Conservation (phyloP, 768 basidiomycete genomes). For the Fibroporia radiculosa region DNA sequence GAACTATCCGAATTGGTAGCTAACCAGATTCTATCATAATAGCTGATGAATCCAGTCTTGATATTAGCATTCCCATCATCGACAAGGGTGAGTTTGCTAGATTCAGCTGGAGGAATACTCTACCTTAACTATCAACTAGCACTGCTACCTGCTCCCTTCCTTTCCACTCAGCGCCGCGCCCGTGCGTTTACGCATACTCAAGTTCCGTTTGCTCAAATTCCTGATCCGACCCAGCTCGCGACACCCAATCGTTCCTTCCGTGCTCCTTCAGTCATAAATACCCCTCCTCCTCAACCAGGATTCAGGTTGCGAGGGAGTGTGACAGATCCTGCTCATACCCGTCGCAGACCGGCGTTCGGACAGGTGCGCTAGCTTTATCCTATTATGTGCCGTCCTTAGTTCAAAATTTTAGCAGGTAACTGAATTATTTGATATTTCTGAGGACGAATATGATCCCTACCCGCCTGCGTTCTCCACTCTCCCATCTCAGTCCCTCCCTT, state of each 20-base stretch:
- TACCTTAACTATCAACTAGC: conserved; percentile 25
- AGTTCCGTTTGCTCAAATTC: conserved; percentile 25
- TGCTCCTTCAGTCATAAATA: conserved; percentile 42
- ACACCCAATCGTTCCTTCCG: conserved; percentile 20
- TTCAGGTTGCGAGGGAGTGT: conserved; percentile 62
- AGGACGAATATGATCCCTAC: conserved; percentile 53
- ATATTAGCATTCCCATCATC: conserved; percentile 12
- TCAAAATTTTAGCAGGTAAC: conserved; percentile 23
- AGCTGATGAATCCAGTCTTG: conserved; percentile 14
- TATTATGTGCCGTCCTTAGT: conserved; percentile 12
- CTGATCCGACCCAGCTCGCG: conserved; percentile 19
- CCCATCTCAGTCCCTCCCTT: conserved; percentile 24
- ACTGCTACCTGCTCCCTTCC: conserved; percentile 50
- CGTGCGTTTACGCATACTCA: conserved; percentile 57
- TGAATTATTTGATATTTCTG: conserved; percentile 69
- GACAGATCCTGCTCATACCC: conserved; percentile 59
- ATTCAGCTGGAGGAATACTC: neutral
- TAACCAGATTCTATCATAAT: too few species aligned
- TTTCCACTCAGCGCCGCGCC: conserved; percentile 38
- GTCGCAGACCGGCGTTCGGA: conserved; percentile 32
- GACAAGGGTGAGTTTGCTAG: conserved; percentile 14
- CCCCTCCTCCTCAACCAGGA: conserved; percentile 64
- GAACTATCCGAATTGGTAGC: too few species aligned
- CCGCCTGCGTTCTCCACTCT: conserved; percentile 29
- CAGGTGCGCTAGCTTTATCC: conserved; percentile 28